phyloP scores from a whole-genome alignment of 768 basidiomycete genomes.

The Pilatotrama ljubarskyi region DNA sequence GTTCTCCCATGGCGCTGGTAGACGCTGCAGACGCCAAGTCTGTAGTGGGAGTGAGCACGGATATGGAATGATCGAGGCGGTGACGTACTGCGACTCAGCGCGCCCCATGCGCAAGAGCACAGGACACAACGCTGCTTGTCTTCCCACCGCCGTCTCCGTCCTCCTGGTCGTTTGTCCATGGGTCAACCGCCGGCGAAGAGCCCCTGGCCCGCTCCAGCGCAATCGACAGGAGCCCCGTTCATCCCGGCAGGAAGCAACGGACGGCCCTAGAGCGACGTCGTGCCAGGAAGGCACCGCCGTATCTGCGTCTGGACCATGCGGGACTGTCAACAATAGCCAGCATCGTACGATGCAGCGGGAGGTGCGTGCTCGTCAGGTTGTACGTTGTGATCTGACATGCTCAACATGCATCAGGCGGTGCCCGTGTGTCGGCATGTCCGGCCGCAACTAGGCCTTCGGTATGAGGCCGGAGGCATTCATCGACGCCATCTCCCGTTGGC shows the following conservation, averaged over 20 bases:
- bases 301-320: not conserved
- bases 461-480: not conserved
- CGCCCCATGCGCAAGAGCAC: not conserved
- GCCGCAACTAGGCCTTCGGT: slow-evolving; percentile 11
- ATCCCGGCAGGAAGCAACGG: not conserved
- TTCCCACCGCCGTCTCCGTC: not conserved
- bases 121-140: not conserved
- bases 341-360: not conserved
- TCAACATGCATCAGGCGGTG: not conserved
- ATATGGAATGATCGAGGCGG: not conserved
- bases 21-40: not conserved
- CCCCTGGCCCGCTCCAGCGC: not conserved
- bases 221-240: not conserved
- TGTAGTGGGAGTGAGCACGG: not conserved
- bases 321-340: not conserved
- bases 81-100: not conserved
- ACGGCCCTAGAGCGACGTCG: not conserved
- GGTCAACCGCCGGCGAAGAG: not conserved
- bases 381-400: slow-evolving; percentile 3
- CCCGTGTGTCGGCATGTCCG: not conserved
- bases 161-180: not conserved
- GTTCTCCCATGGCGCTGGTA: not conserved
- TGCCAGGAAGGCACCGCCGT: not conserved
- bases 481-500: not conserved
- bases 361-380: not conserved